phyloP scores from a whole-genome alignment of 1,139 yeast genomes.

The Hemisphaericaspora xylofermentans region DNA sequence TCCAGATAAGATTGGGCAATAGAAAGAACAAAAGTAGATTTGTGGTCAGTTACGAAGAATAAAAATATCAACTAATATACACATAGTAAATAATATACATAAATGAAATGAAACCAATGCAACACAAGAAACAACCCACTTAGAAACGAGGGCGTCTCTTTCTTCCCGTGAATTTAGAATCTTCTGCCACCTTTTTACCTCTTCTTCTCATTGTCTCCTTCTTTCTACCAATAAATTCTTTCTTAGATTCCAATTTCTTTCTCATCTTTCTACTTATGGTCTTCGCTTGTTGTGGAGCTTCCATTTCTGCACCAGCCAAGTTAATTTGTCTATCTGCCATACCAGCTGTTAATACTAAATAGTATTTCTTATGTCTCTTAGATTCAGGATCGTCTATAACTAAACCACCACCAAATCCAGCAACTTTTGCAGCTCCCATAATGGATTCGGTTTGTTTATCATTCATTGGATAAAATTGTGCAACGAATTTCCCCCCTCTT shows the following conservation, averaged over 20 bases:
- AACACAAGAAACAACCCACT: background rate
- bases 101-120: background rate
- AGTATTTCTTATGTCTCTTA: constrained; percentile 86
- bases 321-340: constrained; percentile 66
- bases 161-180: constrained; percentile 91
- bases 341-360: constrained; percentile 89
- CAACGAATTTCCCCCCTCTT: constrained; percentile 95
- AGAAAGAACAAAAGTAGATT: too few relatives aligned
- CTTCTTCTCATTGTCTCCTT: constrained; percentile 90
- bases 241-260: constrained; percentile 68
- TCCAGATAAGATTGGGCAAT: too few relatives aligned
- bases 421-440: constrained; percentile 80
- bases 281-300: constrained; percentile 48
- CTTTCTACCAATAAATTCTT: constrained; percentile 84
- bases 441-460: constrained; percentile 81
- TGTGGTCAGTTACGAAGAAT: too few relatives aligned
- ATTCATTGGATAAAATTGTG: constrained; percentile 93
- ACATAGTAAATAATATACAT: constrained; percentile 1
- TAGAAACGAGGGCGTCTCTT: constrained; percentile 84
- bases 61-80: constrained; percentile 4
- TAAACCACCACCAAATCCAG: constrained; percentile 96
- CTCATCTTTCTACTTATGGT: constrained; percentile 45
- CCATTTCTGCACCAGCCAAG: constrained; percentile 79
- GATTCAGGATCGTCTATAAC: constrained; percentile 93
- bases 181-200: constrained; percentile 86